Evolutionary conservation across 2,329 filamentous ascomycete genomes (phyloP).

Genomic region (Trichoderma cornu-damae): DNA sequence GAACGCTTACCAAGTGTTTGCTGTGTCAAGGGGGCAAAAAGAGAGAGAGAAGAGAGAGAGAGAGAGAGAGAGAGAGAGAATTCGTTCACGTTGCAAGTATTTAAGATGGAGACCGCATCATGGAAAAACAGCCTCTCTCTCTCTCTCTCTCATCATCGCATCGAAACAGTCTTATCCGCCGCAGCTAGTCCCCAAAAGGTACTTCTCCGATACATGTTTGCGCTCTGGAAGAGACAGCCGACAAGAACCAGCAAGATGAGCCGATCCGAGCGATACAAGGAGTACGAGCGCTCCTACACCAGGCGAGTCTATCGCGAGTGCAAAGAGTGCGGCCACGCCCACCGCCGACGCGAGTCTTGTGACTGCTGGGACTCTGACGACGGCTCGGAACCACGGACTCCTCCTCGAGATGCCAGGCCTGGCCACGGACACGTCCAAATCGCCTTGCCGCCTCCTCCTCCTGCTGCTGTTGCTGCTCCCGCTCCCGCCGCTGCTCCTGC

Average conservation of each 20-base stretch:
- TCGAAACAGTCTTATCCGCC: neutral
- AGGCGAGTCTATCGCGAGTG: neutral
- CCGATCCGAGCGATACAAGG: neutral
- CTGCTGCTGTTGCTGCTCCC: neutral
- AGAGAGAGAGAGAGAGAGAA: too few relatives aligned
- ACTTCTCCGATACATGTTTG: constrained; percentile 2
- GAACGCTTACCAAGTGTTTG: neutral
- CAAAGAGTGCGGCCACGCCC: neutral
- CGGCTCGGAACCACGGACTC: neutral
- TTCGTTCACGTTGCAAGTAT: neutral
- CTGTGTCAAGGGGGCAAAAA: too few relatives aligned
- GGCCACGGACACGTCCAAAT: neutral
- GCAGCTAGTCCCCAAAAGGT: neutral
- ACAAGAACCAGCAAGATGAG: neutral
- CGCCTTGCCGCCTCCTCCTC: neutral
- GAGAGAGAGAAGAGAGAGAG: too few relatives aligned
- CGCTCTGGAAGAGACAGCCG: neutral
- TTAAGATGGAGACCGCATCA: neutral
- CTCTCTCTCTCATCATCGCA: neutral
- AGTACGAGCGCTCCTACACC: neutral
- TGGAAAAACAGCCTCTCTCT: neutral
- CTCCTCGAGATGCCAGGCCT: neutral
- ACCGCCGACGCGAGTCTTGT: neutral
- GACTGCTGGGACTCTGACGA: neutral
- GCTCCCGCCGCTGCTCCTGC: neutral